Evolutionary conservation across 2,329 filamentous ascomycete genomes (phyloP), one percentile per base, ranked within the genome.

Genomic region (Xylariales sp.): DNA sequence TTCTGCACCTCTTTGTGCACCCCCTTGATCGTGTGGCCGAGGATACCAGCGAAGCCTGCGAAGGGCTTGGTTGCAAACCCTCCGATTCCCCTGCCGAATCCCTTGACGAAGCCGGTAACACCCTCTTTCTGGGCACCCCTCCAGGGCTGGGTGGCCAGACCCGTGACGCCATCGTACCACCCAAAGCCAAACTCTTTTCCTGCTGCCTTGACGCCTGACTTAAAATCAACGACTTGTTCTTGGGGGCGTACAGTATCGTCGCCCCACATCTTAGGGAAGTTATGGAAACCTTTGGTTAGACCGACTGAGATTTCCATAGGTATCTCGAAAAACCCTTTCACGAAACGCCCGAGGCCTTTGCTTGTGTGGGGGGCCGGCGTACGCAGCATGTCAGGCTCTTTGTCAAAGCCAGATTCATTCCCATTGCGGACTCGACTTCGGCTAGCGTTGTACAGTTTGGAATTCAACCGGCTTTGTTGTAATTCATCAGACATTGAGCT

Each of bases 241-340:
- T 76, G 67, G 13, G 84, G 83, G 7, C 87, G 75, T 1, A 95
- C 81, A 1, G 82, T 90, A 2, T 87, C 80, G 51, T 95, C 89
- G 28, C 89, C 85, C 55, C 95, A 95, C 1, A 95, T 67, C 48
- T 78, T 83, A 0, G 90, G 89, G 5, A 86, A 83, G 51, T 95
- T 95, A 55, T 91, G 84, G 56, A 95, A 94, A 0, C 90, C 90
- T 58, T 85, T 85, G 1, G 89, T 85, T 25, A 95, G 63, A 1
- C 85, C 85, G 29, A 95, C 64, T 27, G 86, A 87, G 46, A 95
- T 84, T 56, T 95, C 88, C 72, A 93, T 83, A 0, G 89, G 90
- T 2, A 83, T 83, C 50, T 85, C 87, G 42, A 91, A 41, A 5
- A 48, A 48, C 16, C 52, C 63, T 57, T 54, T 63, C 42, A 44